Base-by-base conservation (phyloP, 2,329 filamentous ascomycete genomes). In the Fusarium sp. region DNA sequence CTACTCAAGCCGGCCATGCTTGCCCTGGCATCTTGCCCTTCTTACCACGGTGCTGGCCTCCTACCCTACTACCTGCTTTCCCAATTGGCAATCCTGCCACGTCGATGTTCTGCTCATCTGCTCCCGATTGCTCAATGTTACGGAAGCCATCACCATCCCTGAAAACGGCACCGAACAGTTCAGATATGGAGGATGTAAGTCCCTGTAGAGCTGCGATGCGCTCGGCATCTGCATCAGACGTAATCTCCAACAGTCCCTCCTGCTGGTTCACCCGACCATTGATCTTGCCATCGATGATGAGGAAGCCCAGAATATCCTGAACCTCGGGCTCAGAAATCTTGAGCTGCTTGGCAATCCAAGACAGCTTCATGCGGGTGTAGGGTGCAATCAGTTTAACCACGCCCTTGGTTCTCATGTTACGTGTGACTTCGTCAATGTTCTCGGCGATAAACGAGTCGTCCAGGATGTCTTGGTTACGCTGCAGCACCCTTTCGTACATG, bases 381-480 rank as follows among this genome's bases (percentile, higher is more conserved):
- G 96, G 96, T 7, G 94, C 94, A 69, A 98, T 96, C 25, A 98
- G 86, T 82, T 96, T 97, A 69, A 97, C 83, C 12, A 98, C 90
- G 2, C 94, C 95, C 85, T 98, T 98, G 71, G 94, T 98, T 57
- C 96, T 92, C 92, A 99, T 97, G 80, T 96, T 98, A 45, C 96
- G 92, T 55, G 95, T 99, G 61, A 99, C 95, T 82, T 99, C 96
- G 80, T 98, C 96, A 74, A 99, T 99, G 79, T 99, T 98, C 82
- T 98, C 96, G 29, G 95, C 95, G 74, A 99, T 99, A 82, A 98
- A 99, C 0, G 93, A 91, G 79, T 99, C 96, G 14, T 91, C 90
- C 41, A 98, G 86, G 27, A 99, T 90, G 77, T 98, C 96, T 76
- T 91, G 91, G 82, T 98, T 97, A 76, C 90, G 90, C 75, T 93